Evolutionary conservation across 225 moss, liverwort and hornwort genomes (phyloP).

Genomic region (Straminergon stramineum): DNA sequence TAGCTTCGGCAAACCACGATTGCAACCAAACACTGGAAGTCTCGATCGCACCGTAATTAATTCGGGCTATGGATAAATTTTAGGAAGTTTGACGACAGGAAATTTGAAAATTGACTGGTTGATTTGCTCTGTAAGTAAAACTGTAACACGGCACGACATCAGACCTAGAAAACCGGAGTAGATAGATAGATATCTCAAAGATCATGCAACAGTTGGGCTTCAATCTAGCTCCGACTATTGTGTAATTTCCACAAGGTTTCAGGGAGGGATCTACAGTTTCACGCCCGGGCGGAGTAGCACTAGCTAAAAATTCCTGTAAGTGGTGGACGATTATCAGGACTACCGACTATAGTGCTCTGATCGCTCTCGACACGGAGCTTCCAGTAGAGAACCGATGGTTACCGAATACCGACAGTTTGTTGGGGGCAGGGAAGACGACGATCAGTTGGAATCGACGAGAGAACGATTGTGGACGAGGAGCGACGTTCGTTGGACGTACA

Average conservation of each 20-base stretch:
- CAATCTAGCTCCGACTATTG: not conserved
- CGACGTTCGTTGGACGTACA: conserved; percentile 14
- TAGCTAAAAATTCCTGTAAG: not conserved
- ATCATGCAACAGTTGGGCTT: not conserved
- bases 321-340: not conserved
- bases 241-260: not conserved
- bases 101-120: not conserved
- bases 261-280: not conserved
- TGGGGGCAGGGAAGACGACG: not conserved
- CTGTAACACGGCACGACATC: conserved; percentile 7
- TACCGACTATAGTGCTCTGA: not conserved
- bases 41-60: not conserved
- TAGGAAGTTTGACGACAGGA: not conserved
- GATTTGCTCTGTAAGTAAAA: not conserved
- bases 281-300: not conserved
- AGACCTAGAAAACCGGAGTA: not conserved
- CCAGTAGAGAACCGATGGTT: not conserved
- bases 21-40: not conserved
- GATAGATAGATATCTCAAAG: not conserved
- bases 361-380: not conserved
- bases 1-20: not conserved
- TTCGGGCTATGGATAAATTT: not conserved
- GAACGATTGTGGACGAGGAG: not conserved
- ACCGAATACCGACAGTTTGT: not conserved
- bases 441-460: not conserved